Base-by-base conservation (phyloP, 345 rosid species). In the Noccaea caerulescens region DNA sequence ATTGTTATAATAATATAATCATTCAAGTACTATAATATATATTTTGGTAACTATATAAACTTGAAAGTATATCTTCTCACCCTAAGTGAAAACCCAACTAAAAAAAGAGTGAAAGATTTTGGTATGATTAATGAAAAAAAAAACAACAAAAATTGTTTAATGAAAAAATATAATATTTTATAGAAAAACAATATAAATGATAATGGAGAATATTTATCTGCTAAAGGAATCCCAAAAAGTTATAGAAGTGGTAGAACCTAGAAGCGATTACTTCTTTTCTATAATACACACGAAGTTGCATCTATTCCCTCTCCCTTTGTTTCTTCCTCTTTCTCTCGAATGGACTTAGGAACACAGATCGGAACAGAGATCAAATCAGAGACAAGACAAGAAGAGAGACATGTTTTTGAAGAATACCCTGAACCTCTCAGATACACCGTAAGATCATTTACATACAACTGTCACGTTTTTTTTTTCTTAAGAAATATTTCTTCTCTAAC, bases 351-450 rank as follows among this genome's bases (percentile, higher is more conserved):
- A 46, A 63, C 69, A 36, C 65, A 63, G 46, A 65, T 66, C 7
- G 72, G 74, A 45, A 63, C 65, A 57, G 71, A 73, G 87, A 83
- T 58, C 57, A 85, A 82, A 54, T 73, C 80, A 72, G 97, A 91
- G 45, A 41, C 78, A 14, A 68, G 71, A 64, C 79, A 63, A 69
- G 79, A 76, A 41, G 72, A 76, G 11, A 76, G 75, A 63, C 62
- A 63, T 56, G 55, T 63, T 12, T 70, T 51, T 16, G 68, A 77
- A 14, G 83, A 77, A 11, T 77, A 72, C 73, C 42, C 45, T 16
- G 86, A 76, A 37, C 79, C 84, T 68, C 92, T 88, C 27, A 78
- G 83, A 65, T 90, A 75, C 80, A 88, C 88, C 85, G 98, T 88
- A 79, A 69, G 50, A 42, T 36, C 51, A 66, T 41, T 32, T 41